Evolutionary conservation across 2,329 filamentous ascomycete species (phyloP).

Genomic region (Aureobasidium sp.): DNA sequence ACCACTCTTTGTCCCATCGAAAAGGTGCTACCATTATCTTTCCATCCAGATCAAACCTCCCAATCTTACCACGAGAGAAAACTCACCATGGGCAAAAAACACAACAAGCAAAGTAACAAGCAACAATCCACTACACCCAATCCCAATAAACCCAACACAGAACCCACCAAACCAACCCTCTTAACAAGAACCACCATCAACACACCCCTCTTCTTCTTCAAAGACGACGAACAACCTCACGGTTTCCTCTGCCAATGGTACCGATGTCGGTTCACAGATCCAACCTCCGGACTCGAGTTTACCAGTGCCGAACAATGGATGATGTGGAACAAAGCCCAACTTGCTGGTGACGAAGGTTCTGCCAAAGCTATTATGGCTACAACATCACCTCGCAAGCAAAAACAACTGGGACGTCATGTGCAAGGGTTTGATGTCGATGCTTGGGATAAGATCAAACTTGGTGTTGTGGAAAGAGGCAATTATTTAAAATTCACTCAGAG

Average conservation of each 20-base stretch:
- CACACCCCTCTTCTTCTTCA: slow-evolving; percentile 29
- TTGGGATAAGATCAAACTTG: slow-evolving; percentile 45
- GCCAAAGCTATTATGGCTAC: neutral
- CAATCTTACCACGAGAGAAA: no score
- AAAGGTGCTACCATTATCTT: no score
- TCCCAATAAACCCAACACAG: neutral
- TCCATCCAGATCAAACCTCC: no score
- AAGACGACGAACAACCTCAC: slow-evolving; percentile 34
- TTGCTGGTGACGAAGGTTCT: neutral
- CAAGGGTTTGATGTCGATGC: slow-evolving; percentile 40
- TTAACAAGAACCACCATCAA: neutral
- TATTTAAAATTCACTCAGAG: slow-evolving; percentile 49
- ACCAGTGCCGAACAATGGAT: slow-evolving; percentile 1
- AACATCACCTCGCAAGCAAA: slow-evolving; percentile 30
- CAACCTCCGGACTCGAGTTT: neutral
- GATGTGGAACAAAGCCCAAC: slow-evolving; percentile 8
- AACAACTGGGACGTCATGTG: slow-evolving; percentile 48
- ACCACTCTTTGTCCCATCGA: neutral
- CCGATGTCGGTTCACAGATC: slow-evolving; percentile 4
- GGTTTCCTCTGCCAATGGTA: slow-evolving; percentile 59
- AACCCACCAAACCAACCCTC: neutral
- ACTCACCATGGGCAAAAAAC: neutral
- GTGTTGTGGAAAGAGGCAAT: slow-evolving; percentile 52
- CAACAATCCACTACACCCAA: neutral
- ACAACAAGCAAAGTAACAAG: neutral